Evolutionary conservation across 2,329 filamentous ascomycete genomes (phyloP).

Genomic region (Corniculantispora saksenae): DNA sequence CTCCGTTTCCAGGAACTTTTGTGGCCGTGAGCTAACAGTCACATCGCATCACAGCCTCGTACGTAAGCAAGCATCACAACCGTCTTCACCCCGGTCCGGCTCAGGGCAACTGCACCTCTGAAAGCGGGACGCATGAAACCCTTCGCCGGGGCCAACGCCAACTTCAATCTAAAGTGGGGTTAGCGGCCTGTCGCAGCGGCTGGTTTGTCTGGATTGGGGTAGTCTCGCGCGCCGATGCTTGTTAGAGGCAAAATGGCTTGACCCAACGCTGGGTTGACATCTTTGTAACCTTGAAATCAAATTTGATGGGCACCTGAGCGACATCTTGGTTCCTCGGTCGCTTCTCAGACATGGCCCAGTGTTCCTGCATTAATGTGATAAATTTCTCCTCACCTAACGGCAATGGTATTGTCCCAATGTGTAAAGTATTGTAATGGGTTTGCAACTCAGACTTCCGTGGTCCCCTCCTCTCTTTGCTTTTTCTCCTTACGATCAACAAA

Average conservation of each 20-base stretch:
- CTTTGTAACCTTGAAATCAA: too few species aligned
- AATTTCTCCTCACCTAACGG: neutral
- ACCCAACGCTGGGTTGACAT: too few species aligned
- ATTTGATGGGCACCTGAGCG: too few species aligned
- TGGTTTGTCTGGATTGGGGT: too few species aligned
- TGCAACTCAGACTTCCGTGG: neutral
- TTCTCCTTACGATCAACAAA: neutral
- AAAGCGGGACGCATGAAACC: too few species aligned
- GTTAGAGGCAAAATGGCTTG: too few species aligned
- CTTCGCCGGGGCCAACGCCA: too few species aligned
- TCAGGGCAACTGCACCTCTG: too few species aligned
- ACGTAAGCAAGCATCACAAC: neutral
- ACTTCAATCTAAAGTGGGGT: too few species aligned
- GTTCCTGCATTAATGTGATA: neutral
- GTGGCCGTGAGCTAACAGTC: neutral
- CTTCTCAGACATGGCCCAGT: neutral
- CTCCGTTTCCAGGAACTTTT: neutral
- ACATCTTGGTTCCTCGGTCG: too few species aligned
- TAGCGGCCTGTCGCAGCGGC: too few species aligned
- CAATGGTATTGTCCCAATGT: neutral
- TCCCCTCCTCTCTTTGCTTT: neutral
- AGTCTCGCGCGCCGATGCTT: too few species aligned
- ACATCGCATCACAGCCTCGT: neutral
- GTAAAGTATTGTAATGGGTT: neutral
- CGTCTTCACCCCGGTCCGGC: neutral